Base-by-base conservation (phyloP, 164 flowering plant species). In the Brasenia schreberi region DNA sequence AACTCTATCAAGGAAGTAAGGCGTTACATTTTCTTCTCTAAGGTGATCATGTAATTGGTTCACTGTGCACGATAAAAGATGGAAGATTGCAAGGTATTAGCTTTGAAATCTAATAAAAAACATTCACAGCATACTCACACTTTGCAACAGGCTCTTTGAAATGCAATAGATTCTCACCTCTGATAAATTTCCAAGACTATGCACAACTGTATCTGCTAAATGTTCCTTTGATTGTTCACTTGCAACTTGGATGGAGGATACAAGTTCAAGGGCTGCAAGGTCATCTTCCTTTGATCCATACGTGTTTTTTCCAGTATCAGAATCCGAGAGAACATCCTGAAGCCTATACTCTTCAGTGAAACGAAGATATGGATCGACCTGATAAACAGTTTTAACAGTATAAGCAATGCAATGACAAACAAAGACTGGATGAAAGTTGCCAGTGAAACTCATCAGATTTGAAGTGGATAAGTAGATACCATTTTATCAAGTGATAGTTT, bases 301-400 rank as follows among this genome's bases (percentile, higher is more conserved):
- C 27, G 59, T 42, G 44, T 64, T 49, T 42, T 43, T 69, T n/a
- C 39, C 71, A 61, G 67, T 49, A 68, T 68, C 70, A 53, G 81
- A 67, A 16, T 64, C 67, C 14, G 64, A 18, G 66, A 39, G 39
- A 61, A 79, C 77, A 66, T 85, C 85, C 66, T 77, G 81, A 65
- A 87, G 73, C 74, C 83, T 75, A 64, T 72, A 71, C 71, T 87
- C 89, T 64, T 87, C 89, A 16, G 82, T 71, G 73, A 86, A 68
- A 74, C 77, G 75, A 65, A 87, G 87, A 77, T 77, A 80, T 53
- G 98, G 96, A 82, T 89, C 96, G 71, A 80, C 84, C 98, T 92
- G 85, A 67, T 61, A 69, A 3, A 16, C 53, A 43, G 64, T 62
- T 44, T 33, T 56, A 45, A 3, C 10, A 19, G 19, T 43, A 10